Base-by-base conservation (phyloP, 495 filamentous ascomycete genomes). In the Paragyromitra xinjiangensis region DNA sequence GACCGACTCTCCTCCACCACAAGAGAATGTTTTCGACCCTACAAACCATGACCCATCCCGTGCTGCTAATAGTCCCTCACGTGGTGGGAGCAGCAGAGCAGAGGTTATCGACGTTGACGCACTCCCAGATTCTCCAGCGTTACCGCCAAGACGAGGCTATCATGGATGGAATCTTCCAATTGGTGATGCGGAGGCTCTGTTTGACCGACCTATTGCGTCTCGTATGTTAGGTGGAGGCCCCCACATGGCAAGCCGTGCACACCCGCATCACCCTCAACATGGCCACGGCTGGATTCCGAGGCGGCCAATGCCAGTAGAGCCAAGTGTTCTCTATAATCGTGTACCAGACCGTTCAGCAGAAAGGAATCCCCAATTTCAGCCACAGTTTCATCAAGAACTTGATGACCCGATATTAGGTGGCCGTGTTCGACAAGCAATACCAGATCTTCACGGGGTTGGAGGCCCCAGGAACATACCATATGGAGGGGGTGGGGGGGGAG, bases 1-100 rank as follows among this genome's bases (percentile, higher is more conserved):
- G 9, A 85, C 84, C n/a, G 83, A 84, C 26, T 84, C 83, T 0
- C 51, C 81, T n/a, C 82, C 84, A 8, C 83, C 84, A 34, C 68
- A 65, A n/a, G 39, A 73, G 12, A 68, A 51, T 16, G 29, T 58
- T 26, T 77, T 77, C 50, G 45, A 45, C 22, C 58, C 37, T 58
- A 40, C 48, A 37, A 65, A 6, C 24, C 55, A 44, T 61, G 62
- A 39, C 40, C 69, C 26, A 39, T 61, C 74, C 16, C 73, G 45
- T 58, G 19, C 26, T 37, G 44, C 40, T 37, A 53, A 68, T 53
- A 51, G 40, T 24, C 65, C 42, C 56, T 48, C 73, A 58, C 45
- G 55, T 59, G 42, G 59, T 42, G 37, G 37, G 48, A 59, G 58
- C 34, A 65, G 40, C 73, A 64, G 66, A 29, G 51, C 61, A 16